A percentile compares a stretch with the other conserved stretches of the same genome.
Conservation (phyloP, 2,329 filamentous ascomycete species). For the Aspergillus alliaceus region DNA sequence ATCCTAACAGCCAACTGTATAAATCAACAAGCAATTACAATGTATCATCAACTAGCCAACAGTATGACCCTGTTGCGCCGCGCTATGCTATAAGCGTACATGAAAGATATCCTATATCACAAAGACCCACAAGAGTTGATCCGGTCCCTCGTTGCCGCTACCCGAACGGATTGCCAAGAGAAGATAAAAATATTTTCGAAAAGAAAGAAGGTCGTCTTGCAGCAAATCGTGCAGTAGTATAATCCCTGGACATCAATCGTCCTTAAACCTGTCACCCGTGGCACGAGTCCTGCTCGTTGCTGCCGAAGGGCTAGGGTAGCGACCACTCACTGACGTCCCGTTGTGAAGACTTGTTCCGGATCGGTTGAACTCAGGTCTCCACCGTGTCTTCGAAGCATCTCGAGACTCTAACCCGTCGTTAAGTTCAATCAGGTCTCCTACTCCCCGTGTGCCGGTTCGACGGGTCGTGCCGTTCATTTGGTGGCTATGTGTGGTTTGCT, state of each 20-base stretch:
- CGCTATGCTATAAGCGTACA: conserved; percentile 19
- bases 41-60: conserved; percentile 6
- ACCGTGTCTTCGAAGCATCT: conserved; percentile 18
- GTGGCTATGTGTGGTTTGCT: conserved; percentile 29
- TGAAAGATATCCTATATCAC: conserved; percentile 8
- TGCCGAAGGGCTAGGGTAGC: conserved; percentile 25
- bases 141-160: not conserved
- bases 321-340: conserved; percentile 25
- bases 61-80: conserved; percentile 15
- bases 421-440: conserved; percentile 47
- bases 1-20: not conserved
- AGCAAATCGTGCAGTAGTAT: not conserved
- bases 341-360: conserved; percentile 16
- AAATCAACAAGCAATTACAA: conserved; percentile 9
- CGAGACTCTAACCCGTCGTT: conserved; percentile 38
- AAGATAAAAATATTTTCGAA: not conserved
- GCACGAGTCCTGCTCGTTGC: conserved; percentile 39
- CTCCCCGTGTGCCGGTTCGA: conserved; percentile 27
- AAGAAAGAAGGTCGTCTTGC: not conserved
- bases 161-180: conserved; percentile 6
- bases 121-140: not conserved
- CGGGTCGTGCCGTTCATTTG: conserved; percentile 23
- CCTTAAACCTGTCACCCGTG: conserved; percentile 27
- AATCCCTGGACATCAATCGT: conserved; percentile 24
- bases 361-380: conserved; percentile 18